Base-by-base conservation (phyloP, 73 alveolate species). In the Stentor roeselii region DNA sequence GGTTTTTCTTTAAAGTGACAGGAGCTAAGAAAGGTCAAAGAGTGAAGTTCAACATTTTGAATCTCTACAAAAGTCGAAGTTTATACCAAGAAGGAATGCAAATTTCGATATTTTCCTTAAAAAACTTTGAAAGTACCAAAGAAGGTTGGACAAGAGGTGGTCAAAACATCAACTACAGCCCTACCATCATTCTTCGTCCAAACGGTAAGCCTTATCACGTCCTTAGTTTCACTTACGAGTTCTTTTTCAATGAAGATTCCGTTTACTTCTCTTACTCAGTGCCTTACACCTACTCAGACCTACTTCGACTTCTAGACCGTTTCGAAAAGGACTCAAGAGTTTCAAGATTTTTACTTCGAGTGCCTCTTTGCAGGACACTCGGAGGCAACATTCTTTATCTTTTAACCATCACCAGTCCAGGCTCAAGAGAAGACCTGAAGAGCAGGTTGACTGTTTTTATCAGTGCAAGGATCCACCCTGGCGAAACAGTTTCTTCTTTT, bases 1-100 rank as follows among this genome's bases (percentile, higher is more conserved):
- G 98, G 98, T 94, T 92, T 84, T 94, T 89, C 86, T 94, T 94
- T 78, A 42, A 92, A 41, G 97, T 94, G 15, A 76, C 92, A 0
- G 92, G 92, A 59, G 90, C 96, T 11, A 30, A 85, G 21, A 50
- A 36, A 42, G 85, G 80, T 14, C 60, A 39, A 59, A 82, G 83
- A 37, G 76, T 80, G 35, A 90, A 85, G 37, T 88, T 88, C 67
- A 88, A 88, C 37, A 59, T 88, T 31, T 50, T 85, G 77, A 88
- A 88, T 85, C 76, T 76, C 32, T 75, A 88, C 2, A 88, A 88
- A 74, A 67, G 86, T 32, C 88, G 84, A 59, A 84, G 91, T 36
- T 86, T 88, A 41, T 88, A 84, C 39, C 75, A 85, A 30, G 78
- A 88, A 3, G 93, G 93, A 3, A 88, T 88, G 93, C 84, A 85